Base-by-base conservation (phyloP, 306 rosid genomes). In the Medicago lupulina region DNA sequence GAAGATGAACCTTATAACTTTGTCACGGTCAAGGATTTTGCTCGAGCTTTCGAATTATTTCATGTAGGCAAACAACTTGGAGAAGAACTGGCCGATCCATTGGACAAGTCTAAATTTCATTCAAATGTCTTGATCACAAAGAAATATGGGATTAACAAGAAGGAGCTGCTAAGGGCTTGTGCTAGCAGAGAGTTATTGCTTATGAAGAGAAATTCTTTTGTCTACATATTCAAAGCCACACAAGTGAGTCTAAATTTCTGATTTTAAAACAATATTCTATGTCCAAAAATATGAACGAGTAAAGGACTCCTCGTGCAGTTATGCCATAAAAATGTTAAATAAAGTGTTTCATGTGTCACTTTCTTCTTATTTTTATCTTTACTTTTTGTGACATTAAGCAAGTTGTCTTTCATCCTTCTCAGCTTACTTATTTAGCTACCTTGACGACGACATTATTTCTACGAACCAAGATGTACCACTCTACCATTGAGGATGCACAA, bases 141-240 rank as follows among this genome's bases (percentile, higher is more conserved):
- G 50, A 89, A 82, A 76, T 93, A 89, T 49, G 93, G 96, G 63
- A 85, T 82, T 68, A 80, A 83, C 76, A 89, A 47, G 63, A 89
- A 82, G 79, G 98, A 91, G 80, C 61, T 91, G 12, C 76, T 91
- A 14, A 83, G 23, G 61, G 98, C 97, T 60, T 89, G 93, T 71
- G 77, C 84, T 49, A 70, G 87, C 70, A 84, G 98, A 87, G 98
- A 89, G 43, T 71, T 80, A 60, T 80, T 93, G 87, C 97, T 93
- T 38, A 93, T 93, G 96, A 93, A 80, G 85, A 71, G 97, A 82
- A 93, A 89, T 84, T 85, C 89, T 12, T 89, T 91, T 78, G 88
- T 88, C 36, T 88, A 87, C 86, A 80, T 89, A 66, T 93, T 93
- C 90, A 91, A 89, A 84, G 71, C 80, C 9, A 58, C 83, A 50